Percentiles rank a stretch among this genome's conserved stretches.
These are phyloP conservation scores for Tremellales sp. DNA, from an alignment of 1,284 basidiomycete species.

Conservation along the genomic window DNA sequence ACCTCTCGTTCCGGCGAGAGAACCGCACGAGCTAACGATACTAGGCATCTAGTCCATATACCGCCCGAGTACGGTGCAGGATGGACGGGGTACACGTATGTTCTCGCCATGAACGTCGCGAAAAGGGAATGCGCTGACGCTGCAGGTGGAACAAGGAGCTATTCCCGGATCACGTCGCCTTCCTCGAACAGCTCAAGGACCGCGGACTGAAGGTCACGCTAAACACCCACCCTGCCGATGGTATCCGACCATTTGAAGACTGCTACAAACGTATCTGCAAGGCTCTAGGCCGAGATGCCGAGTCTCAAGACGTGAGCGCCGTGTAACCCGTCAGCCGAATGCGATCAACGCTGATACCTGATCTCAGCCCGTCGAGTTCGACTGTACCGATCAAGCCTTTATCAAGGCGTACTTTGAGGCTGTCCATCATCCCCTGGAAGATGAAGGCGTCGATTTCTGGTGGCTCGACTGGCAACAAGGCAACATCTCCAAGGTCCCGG, in stretches of 20 bases:
- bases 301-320: conserved; percentile 5
- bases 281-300: conserved; percentile 15
- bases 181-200: conserved; percentile 21
- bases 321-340: no score
- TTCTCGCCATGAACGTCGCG: not conserved
- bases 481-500: conserved; percentile 8
- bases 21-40: not conserved
- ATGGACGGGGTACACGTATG: conserved; percentile 22
- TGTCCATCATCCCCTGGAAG: conserved; percentile 19
- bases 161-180: conserved; percentile 23
- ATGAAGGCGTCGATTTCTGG: conserved; percentile 29
- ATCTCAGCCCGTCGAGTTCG: conserved; percentile 16
- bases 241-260: conserved; percentile 21
- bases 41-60: conserved; percentile 18
- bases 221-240: conserved; percentile 27
- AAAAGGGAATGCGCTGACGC: not conserved
- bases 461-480: conserved; percentile 32
- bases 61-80: conserved; percentile 17
- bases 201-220: conserved; percentile 20
- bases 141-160: conserved; percentile 19
- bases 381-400: conserved; percentile 16
- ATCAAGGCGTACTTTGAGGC: conserved; percentile 18
- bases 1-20: not conserved
- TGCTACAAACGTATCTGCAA: conserved; percentile 19
- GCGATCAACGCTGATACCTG: not conserved